These are phyloP conservation scores for Aspergillus fischeri DNA, from an alignment of 2,329 filamentous ascomycete genomes.

Conservation along the genomic window DNA sequence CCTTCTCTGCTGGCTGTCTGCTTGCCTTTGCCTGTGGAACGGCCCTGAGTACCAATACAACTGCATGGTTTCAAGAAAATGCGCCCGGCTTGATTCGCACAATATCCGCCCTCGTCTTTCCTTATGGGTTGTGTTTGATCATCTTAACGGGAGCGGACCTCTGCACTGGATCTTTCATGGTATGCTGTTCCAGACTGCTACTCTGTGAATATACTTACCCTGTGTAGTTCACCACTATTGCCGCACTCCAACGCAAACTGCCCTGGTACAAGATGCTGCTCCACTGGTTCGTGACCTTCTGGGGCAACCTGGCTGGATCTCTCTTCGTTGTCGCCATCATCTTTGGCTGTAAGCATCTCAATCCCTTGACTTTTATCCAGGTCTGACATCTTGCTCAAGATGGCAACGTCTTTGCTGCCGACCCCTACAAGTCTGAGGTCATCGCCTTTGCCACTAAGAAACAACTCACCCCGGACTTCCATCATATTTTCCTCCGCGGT, in stretches of 20 bases:
- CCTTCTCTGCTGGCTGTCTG: conserved; percentile 50
- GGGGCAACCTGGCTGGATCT: conserved; percentile 47
- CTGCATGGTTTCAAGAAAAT: conserved; percentile 48
- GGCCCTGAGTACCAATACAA: conserved; percentile 42
- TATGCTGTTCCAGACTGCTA: conserved; percentile 8
- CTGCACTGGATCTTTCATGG: conserved; percentile 47
- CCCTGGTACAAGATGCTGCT: conserved; percentile 33
- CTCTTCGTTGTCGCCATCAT: conserved; percentile 48
- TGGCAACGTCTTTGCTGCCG: conserved; percentile 44
- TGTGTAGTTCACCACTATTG: conserved; percentile 42
- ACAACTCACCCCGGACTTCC: conserved; percentile 46
- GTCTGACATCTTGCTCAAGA: conserved; percentile 24
- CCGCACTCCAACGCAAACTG: conserved; percentile 42
- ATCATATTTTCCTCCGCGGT: conserved; percentile 52
- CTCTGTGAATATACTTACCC: not conserved
- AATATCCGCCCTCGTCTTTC: conserved; percentile 46
- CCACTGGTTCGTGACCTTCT: conserved; percentile 47
- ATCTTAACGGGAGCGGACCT: conserved; percentile 49
- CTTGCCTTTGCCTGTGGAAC: conserved; percentile 51
- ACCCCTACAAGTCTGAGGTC: conserved; percentile 43
- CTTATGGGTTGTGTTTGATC: conserved; percentile 48
- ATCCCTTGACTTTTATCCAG: not conserved
- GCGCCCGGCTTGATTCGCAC: conserved; percentile 47
- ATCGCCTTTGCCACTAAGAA: conserved; percentile 48
- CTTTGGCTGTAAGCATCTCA: conserved; percentile 40